Percentiles rank a stretch among this genome's conserved stretches.
Evolutionary conservation across 192 early-diverging fungal genomes (phyloP).

Genomic region (Backusella psychrophila): DNA sequence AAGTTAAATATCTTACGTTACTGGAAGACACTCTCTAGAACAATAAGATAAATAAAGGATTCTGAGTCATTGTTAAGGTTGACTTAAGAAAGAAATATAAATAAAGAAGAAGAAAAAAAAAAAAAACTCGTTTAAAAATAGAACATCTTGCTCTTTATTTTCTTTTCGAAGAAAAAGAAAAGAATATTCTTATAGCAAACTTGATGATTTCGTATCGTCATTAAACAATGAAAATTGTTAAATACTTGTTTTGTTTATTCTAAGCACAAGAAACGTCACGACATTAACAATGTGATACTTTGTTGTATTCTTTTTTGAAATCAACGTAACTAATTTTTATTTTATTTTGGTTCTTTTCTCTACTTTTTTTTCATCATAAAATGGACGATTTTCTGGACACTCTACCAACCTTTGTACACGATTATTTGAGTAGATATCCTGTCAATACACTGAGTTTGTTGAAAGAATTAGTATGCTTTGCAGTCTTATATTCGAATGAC

Average conservation of each 20-base stretch:
- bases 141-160: neutral
- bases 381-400: constrained; percentile 35
- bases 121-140: neutral
- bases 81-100: neutral
- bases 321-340: neutral
- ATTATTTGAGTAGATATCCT: constrained; percentile 23
- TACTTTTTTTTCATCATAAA: neutral
- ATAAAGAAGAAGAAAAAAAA: neutral
- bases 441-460: constrained; percentile 24
- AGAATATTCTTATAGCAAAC: neutral
- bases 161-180: neutral
- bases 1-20: neutral
- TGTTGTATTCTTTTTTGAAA: neutral
- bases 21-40: neutral
- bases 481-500: constrained; percentile 35
- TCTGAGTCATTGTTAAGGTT: neutral
- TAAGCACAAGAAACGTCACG: constrained; percentile 1
- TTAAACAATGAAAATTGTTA: neutral
- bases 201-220: neutral
- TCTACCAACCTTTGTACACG: constrained; percentile 35
- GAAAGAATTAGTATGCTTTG: constrained; percentile 35
- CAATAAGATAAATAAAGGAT: neutral
- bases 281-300: neutral
- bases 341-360: neutral
- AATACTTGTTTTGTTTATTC: neutral